Base-by-base conservation (phyloP, 2,329 filamentous ascomycete genomes). In the Thielaviopsis cerberus region DNA sequence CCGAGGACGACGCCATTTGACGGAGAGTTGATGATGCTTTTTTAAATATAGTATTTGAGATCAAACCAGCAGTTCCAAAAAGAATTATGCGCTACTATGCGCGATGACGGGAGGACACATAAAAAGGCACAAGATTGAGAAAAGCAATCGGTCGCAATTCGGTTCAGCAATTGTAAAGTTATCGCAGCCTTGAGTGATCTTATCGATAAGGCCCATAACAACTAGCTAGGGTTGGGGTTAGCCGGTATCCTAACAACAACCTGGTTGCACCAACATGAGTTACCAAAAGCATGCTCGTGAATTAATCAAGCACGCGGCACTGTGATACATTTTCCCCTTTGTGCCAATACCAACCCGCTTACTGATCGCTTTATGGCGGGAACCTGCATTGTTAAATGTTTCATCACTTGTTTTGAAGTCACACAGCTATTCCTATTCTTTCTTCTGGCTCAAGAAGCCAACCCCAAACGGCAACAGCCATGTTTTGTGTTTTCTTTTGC, bases 1-100 rank as follows among this genome's bases (percentile, higher is more conserved):
- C 23, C n/a, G 15, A 25, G 17, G 52, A 22, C 10, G 57, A 55
- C 23, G 57, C 53, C 57, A 59, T 59, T 20, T 34, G 55, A 23
- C 23, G 26, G 20, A n/a, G n/a, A 27, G 22, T 15, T 22, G 8
- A 11, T 4, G 10, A 22, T 48, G 20, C 4, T 54, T 37, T 5
- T 37, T 27, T 20, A 11, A n/a, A 11, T 48, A 4, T 6, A 10
- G n/a, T 22, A 22, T 20, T 48, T 5, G 20, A 48, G 4, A 22
- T 48, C 41, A 48, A 48, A 48, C 41, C 41, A n/a, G 41, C 41
- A 48, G 1, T 48, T 48, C 22, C 17, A 6, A 48, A 17, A 22
- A 4, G n/a, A 48, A 20, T 45, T 20, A 11, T 5, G 27, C 27
- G 27, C 6, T 30, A 5, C 27, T 30, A 30, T 41, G 7, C 34